Evolutionary conservation across 345 rosid species (phyloP).

Genomic region (Moricandia arvensis): DNA sequence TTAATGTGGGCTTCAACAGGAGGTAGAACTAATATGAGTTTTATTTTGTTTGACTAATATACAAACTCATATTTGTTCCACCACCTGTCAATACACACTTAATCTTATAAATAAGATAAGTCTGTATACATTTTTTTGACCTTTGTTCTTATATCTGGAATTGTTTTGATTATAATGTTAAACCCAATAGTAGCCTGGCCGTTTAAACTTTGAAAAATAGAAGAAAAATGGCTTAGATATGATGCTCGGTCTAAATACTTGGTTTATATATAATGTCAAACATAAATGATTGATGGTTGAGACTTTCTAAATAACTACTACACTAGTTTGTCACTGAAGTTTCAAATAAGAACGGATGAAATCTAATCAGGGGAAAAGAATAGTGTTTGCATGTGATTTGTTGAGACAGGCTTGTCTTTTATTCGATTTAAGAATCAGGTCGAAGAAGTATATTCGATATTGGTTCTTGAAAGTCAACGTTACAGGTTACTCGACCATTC

Average conservation of each 20-base stretch:
- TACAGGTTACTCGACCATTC: background rate
- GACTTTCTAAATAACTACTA: background rate
- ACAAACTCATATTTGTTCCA: constrained; percentile 42
- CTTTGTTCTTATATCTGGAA: background rate
- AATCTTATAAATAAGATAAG: constrained; percentile 19
- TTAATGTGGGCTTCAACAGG: constrained; percentile 34
- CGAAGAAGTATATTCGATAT: background rate
- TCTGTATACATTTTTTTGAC: background rate
- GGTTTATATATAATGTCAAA: background rate
- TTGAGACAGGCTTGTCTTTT: background rate
- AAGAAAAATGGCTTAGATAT: background rate
- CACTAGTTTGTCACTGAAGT: background rate
- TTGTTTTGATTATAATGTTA: background rate
- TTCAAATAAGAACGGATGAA: background rate
- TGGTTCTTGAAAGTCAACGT: background rate
- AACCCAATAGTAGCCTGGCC: background rate
- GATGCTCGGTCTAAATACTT: background rate
- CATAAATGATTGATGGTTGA: background rate
- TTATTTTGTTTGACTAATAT: background rate
- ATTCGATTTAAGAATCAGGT: background rate
- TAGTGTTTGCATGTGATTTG: background rate
- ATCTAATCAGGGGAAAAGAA: background rate
- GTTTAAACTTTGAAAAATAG: background rate
- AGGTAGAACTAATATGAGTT: constrained; percentile 40
- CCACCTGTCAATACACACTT: constrained; percentile 41